Evolutionary conservation across 1,284 basidiomycete species (phyloP).

Genomic region (Fomitopsis pinicola): DNA sequence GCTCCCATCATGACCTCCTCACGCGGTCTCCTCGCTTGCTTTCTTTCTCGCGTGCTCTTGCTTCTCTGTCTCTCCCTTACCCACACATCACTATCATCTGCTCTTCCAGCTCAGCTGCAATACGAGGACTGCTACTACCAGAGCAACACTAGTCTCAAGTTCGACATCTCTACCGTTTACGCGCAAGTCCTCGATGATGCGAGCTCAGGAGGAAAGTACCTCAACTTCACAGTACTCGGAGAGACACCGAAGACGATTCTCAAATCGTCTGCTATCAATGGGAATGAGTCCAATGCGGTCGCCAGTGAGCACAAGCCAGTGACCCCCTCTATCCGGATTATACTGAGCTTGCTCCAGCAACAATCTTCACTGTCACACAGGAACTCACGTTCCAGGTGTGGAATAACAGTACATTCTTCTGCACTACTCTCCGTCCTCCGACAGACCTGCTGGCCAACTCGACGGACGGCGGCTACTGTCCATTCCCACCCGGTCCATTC

Average conservation of each 20-base stretch:
- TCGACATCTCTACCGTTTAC: constrained; percentile 69
- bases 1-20: constrained; percentile 18
- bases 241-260: constrained; percentile 51
- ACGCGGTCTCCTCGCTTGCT: constrained; percentile 13
- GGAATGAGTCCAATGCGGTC: constrained; percentile 48
- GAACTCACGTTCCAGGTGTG: constrained; percentile 76
- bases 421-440: constrained; percentile 69
- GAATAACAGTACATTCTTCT: constrained; percentile 70
- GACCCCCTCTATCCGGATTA: constrained; percentile 7
- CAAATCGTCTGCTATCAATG: constrained; percentile 51
- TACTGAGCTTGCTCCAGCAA: constrained; percentile 45
- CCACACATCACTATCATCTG: constrained; percentile 15
- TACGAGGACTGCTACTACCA: constrained; percentile 54
- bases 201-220: constrained; percentile 36
- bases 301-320: constrained; percentile 28
- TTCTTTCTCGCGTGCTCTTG: constrained; percentile 15
- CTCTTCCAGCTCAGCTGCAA: constrained; percentile 29
- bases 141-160: constrained; percentile 45
- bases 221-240: constrained; percentile 69
- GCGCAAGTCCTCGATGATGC: constrained; percentile 59
- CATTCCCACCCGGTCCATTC: constrained; percentile 70
- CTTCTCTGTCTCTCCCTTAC: constrained; percentile 18
- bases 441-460: constrained; percentile 51
- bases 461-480: constrained; percentile 56
- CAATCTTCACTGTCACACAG: constrained; percentile 78